These are phyloP conservation scores for Gleditsia sinensis DNA, from an alignment of 306 rosid species.

Conservation along the genomic window DNA sequence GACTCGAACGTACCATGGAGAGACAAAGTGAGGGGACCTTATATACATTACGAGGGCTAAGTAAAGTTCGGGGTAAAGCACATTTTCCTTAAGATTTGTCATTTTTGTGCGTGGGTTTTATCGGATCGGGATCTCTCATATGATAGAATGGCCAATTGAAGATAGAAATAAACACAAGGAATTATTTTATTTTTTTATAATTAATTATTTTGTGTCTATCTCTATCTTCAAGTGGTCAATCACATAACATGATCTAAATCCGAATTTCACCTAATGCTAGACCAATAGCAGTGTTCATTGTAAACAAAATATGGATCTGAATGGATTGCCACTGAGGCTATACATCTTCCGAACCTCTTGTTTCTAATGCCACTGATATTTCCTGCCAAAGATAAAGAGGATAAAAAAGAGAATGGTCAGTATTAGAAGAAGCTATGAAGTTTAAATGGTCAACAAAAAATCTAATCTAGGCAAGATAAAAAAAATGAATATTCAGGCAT, in stretches of 20 bases:
- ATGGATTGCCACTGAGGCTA: constrained; percentile 27
- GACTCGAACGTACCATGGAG: neutral
- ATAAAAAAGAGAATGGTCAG: neutral
- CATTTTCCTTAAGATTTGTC: constrained; percentile 1
- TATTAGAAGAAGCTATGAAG: constrained; percentile 12
- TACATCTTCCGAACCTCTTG: constrained; percentile 39
- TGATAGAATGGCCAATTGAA: too few species aligned
- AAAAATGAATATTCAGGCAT: neutral
- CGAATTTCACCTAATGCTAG: constrained; percentile 17
- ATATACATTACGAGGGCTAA: neutral
- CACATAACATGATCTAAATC: too few species aligned
- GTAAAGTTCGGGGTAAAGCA: neutral
- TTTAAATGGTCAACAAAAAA: neutral
- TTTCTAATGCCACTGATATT: constrained; percentile 65
- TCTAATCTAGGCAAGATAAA: neutral
- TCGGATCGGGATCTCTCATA: too few species aligned
- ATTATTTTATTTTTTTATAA: too few species aligned
- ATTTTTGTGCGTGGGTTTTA: neutral
- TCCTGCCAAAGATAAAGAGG: constrained; percentile 53
- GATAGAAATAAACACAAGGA: too few species aligned
- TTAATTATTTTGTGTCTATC: too few species aligned
- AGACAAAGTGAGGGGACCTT: neutral
- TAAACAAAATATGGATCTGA: constrained; percentile 5
- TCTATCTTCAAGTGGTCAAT: too few species aligned
- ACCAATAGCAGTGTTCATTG: neutral